Evolutionary conservation across 345 rosid species (phyloP).

Genomic region (Aurinia saxatilis): DNA sequence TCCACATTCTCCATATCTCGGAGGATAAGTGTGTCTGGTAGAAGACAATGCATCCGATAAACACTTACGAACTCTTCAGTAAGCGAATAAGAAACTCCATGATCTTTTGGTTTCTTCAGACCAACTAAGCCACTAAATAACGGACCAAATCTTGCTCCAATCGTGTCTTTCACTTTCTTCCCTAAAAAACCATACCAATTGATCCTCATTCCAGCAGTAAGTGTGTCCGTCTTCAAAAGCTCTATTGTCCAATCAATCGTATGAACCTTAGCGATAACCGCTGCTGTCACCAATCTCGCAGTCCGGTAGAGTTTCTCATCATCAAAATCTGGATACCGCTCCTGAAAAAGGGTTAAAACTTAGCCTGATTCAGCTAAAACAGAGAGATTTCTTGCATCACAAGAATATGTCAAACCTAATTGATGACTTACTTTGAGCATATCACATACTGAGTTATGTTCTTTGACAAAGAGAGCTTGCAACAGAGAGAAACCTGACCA

Average conservation of each 20-base stretch:
- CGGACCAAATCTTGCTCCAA: slow-evolving; percentile 52
- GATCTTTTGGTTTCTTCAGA: slow-evolving; percentile 61
- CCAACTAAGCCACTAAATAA: slow-evolving; percentile 66
- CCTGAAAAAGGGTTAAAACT: slow-evolving; percentile 18
- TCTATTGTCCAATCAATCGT: slow-evolving; percentile 85
- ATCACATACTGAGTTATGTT: slow-evolving; percentile 63
- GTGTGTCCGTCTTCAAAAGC: slow-evolving; percentile 63
- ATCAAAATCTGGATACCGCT: slow-evolving; percentile 43
- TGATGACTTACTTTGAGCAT: slow-evolving; percentile 47
- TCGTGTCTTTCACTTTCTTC: slow-evolving; percentile 56
- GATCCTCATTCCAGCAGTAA: slow-evolving; percentile 61
- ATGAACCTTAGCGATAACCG: slow-evolving; percentile 80
- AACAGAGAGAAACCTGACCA: slow-evolving; percentile 76
- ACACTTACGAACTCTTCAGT: slow-evolving; percentile 71
- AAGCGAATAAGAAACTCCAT: slow-evolving; percentile 68
- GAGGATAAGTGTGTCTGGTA: slow-evolving; percentile 50
- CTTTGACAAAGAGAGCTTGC: slow-evolving; percentile 62
- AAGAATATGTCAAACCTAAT: neutral
- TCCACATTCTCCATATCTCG: slow-evolving; percentile 40
- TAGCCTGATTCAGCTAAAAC: neutral
- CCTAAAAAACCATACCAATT: slow-evolving; percentile 73
- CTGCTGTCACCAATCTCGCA: slow-evolving; percentile 69
- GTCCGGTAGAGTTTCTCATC: slow-evolving; percentile 57
- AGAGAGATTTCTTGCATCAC: neutral
- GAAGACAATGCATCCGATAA: slow-evolving; percentile 64